These are phyloP conservation scores for Thermothielavioides terrestris DNA, from an alignment of 495 filamentous ascomycete species.

Conservation along the genomic window DNA sequence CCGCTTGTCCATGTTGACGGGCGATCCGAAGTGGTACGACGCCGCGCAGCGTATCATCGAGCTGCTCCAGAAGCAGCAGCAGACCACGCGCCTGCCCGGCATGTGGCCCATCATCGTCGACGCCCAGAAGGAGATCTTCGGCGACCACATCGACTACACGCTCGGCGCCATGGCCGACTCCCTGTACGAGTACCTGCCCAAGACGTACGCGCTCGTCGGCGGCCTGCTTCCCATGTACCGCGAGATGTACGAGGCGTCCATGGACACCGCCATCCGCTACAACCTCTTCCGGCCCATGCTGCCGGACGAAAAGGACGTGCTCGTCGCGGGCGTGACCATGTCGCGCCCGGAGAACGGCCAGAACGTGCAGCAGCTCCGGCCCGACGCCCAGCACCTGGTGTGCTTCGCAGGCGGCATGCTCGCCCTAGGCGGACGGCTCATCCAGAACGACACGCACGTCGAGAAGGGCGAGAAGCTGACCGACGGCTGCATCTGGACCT, in stretches of 20 bases:
- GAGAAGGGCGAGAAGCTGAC: conserved; percentile 63
- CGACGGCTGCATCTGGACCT: conserved; percentile 81
- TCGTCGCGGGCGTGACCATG: conserved; percentile 50
- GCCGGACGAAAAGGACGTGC: conserved; percentile 37
- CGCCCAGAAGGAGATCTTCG: conserved; percentile 23
- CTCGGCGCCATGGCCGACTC: conserved; percentile 72
- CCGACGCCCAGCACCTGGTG: conserved; percentile 30
- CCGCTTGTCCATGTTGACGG: conserved; percentile 72
- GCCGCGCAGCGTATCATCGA: conserved; percentile 74
- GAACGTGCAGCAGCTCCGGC: conserved; percentile 41
- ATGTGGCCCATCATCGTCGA: conserved; percentile 37
- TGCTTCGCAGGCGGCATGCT: conserved; percentile 86
- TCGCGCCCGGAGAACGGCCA: conserved; percentile 53
- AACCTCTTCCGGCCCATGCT: conserved; percentile 59
- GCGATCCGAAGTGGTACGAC: conserved; percentile 76
- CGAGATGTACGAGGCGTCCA: conserved; percentile 63
- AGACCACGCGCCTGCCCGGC: conserved; percentile 58
- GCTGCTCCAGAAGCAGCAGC: conserved; percentile 58
- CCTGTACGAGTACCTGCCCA: conserved; percentile 78
- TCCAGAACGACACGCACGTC: conserved; percentile 57
- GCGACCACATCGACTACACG: conserved; percentile 44
- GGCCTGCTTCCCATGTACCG: conserved; percentile 64
- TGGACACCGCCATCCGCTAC: conserved; percentile 54
- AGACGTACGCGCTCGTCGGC: conserved; percentile 59
- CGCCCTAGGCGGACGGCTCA: conserved; percentile 64